Evolutionary conservation across 257 asterid species (phyloP), one percentile per base, ranked within the genome.

Genomic region (Fraxinus americana): DNA sequence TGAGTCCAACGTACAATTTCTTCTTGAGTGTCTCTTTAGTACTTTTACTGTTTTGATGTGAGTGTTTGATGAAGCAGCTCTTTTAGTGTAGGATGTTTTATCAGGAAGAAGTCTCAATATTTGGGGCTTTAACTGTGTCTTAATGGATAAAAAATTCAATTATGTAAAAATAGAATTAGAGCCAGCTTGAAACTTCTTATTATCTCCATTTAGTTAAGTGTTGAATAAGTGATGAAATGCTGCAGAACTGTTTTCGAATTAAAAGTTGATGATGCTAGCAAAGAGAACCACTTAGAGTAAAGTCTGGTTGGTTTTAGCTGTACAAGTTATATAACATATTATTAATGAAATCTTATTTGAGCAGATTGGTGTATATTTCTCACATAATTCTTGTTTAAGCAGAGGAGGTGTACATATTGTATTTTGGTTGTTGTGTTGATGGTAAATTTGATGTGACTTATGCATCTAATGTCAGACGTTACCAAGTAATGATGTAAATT

Each of bases 181-280:
- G 9, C 14, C 21, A 52, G 50, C 54, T 75, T 67, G 79, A 76
- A 54, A 38, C 35, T 41, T 75, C 36, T 65, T 57, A 41, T 36
- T 57, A 38, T 81, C 76, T 34, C 75, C 74, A n/a, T n/a, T 63
- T 23, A 7, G 30, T 57, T 43, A 52, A 78, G 35, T 43, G 39
- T 67, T 72, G 29, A 73, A 67, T 35, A 25, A 27, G 38, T 35
- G 17, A 75, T 75, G 71, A 12, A 34, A 65, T 71, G 3, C 66
- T 61, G 23, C 65, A 72, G 19, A 71, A 71, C 34, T 21, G 30
- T 71, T 52, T 71, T n/a, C 48, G 67, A 34, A 30, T 71, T 71
- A 38, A 19, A 70, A 78, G 13, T 71, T 27, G 36, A 36, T 71
- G 50, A 61, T 78, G 50, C 77, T 67, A 74, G n/a, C 35, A 36